These are phyloP conservation scores for Neurospora tetraspora DNA, from an alignment of 495 filamentous ascomycete species.

Conservation along the genomic window DNA sequence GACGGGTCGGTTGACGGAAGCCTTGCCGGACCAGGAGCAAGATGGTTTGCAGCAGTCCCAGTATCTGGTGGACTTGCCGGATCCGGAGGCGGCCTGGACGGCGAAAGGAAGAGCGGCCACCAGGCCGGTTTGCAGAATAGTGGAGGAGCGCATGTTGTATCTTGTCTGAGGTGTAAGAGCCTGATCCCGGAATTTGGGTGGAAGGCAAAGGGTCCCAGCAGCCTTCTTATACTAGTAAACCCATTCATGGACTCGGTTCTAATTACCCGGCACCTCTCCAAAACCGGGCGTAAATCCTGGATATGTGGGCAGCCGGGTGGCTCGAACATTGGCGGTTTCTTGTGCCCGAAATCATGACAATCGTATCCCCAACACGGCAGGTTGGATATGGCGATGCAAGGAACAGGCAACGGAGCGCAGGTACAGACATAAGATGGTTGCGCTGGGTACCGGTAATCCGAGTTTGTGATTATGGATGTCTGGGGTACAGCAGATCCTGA, in stretches of 20 bases:
- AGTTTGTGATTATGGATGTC: neutral
- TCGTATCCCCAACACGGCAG: neutral
- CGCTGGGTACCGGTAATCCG: neutral
- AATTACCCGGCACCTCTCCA: neutral
- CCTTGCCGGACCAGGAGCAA: constrained; percentile 48
- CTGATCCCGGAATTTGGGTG: neutral
- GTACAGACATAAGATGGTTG: neutral
- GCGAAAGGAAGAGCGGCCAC: constrained; percentile 14
- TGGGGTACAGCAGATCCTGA: neutral
- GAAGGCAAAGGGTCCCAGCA: neutral
- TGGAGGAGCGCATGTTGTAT: constrained; percentile 14
- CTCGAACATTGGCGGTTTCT: neutral
- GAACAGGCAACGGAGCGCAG: neutral
- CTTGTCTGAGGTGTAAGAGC: neutral
- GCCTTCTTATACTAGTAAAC: neutral
- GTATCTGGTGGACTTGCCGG: constrained; percentile 28
- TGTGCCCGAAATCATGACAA: neutral
- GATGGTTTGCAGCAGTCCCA: constrained; percentile 57
- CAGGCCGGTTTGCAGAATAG: constrained; percentile 11
- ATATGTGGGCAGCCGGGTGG: neutral
- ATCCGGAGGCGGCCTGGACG: constrained; percentile 13
- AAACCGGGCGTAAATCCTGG: neutral
- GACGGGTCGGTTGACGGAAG: constrained; percentile 37
- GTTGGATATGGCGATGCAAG: neutral
- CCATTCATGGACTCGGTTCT: neutral